These are phyloP conservation scores for Linum usitatissimum DNA, from an alignment of 345 rosid species.

Conservation along the genomic window DNA sequence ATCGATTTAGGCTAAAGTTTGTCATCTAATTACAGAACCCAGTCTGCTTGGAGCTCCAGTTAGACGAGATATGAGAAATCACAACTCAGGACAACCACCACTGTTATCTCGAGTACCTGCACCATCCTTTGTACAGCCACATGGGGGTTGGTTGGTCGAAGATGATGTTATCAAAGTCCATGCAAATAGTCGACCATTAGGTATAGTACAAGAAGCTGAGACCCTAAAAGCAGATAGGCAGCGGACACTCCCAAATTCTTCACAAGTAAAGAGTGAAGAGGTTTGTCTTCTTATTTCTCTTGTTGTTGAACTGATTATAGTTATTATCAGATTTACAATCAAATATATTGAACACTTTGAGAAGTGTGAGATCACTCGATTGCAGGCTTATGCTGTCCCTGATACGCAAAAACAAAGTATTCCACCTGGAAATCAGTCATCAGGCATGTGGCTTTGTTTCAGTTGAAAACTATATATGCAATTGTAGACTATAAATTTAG, in stretches of 20 bases:
- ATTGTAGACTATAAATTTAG: neutral
- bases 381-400: slow-evolving; percentile 37
- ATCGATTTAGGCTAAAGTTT: neutral
- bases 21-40: slow-evolving; percentile 43
- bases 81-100: slow-evolving; percentile 54
- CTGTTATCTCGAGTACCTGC: slow-evolving; percentile 47
- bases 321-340: too few relatives aligned
- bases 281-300: slow-evolving; percentile 23
- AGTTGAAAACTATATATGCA: neutral
- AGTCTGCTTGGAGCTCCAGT: slow-evolving; percentile 80
- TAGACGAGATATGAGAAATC: slow-evolving; percentile 60
- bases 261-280: slow-evolving; percentile 65
- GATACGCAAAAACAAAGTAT: slow-evolving; percentile 34
- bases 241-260: slow-evolving; percentile 27
- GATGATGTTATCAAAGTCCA: slow-evolving; percentile 35
- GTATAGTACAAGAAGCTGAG: slow-evolving; percentile 31
- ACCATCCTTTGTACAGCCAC: slow-evolving; percentile 34
- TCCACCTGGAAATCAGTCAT: slow-evolving; percentile 33
- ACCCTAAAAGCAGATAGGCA: slow-evolving; percentile 37
- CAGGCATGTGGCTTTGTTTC: slow-evolving; percentile 34
- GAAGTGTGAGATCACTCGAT: slow-evolving; percentile 1
- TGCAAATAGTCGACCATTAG: slow-evolving; percentile 23
- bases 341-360: neutral
- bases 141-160: slow-evolving; percentile 67
- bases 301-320: neutral